A percentile compares a stretch with the other conserved stretches of the same genome.
Evolutionary conservation across 108 stramenopile species (phyloP).

Genomic region (Cyclostephanos tholiformis): DNA sequence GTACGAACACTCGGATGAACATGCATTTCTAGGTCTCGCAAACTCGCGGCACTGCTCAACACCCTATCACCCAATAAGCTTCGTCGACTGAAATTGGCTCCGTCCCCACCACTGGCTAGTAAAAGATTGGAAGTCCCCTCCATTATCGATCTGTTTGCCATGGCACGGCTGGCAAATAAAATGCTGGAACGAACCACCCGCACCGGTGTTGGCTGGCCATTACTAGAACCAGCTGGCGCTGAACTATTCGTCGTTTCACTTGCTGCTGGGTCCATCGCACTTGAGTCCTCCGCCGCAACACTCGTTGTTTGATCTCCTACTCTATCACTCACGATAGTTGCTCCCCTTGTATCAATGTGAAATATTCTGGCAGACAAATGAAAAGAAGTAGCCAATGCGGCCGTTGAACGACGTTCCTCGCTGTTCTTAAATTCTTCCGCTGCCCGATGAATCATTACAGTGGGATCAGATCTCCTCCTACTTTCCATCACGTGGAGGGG

Average conservation of each 20-base stretch:
- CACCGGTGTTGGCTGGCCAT: slow-evolving; percentile 7
- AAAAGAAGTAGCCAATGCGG: background rate
- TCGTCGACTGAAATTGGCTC: slow-evolving; percentile 13
- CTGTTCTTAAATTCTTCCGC: background rate
- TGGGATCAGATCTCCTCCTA: slow-evolving; percentile 3
- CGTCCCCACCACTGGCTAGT: slow-evolving; percentile 35
- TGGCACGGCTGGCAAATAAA: slow-evolving; percentile 34
- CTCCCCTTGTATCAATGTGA: slow-evolving; percentile 5
- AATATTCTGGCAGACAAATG: slow-evolving; percentile 6
- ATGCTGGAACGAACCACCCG: slow-evolving; percentile 18
- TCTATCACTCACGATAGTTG: background rate
- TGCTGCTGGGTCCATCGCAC: background rate
- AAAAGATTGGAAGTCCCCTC: slow-evolving; percentile 17
- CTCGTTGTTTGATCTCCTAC: background rate
- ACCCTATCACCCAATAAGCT: slow-evolving; percentile 5
- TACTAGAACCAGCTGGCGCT: background rate
- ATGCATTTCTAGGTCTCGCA: slow-evolving; percentile 34
- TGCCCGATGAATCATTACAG: background rate
- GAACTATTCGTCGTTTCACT: background rate
- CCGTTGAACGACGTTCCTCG: background rate
- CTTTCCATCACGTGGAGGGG: slow-evolving; percentile 53
- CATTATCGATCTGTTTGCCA: slow-evolving; percentile 35
- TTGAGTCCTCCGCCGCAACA: background rate
- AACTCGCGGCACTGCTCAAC: slow-evolving; percentile 28
- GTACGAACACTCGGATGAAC: slow-evolving; percentile 42